phyloP scores from a whole-genome alignment of 306 rosid genomes.

The Datisca glomerata region DNA sequence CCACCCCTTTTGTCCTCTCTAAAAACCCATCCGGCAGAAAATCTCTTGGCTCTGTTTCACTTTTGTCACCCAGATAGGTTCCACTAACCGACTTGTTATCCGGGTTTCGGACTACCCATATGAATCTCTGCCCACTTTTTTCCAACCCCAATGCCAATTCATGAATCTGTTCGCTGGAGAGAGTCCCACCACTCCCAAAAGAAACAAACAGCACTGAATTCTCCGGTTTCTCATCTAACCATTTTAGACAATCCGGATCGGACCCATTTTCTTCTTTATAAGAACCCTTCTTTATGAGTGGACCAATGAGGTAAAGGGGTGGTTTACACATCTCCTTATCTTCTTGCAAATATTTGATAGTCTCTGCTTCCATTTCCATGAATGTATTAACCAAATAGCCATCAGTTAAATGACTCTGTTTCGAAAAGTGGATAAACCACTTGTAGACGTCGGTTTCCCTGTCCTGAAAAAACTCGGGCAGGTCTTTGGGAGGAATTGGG shows the following conservation, averaged over 20 bases:
- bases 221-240: conserved; percentile 39
- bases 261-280: not conserved
- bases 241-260: conserved; percentile 8
- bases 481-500: no score
- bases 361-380: conserved; percentile 1
- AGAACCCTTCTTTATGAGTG: no score
- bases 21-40: conserved; percentile 43
- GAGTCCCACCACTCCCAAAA: conserved; percentile 44
- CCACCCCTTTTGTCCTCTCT: conserved; percentile 16
- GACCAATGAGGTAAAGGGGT: conserved; percentile 42
- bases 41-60: not conserved
- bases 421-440: no score
- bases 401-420: no score
- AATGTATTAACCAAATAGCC: not conserved
- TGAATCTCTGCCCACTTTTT: conserved; percentile 34
- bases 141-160: conserved; percentile 67
- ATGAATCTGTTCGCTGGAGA: conserved; percentile 32
- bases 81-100: not conserved
- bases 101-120: conserved; percentile 62
- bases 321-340: not conserved
- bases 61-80: conserved; percentile 15
- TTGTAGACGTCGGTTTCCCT: no score
- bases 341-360: not conserved
- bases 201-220: conserved; percentile 47
- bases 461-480: no score